Percentiles rank a stretch among this genome's conserved stretches.
These are phyloP conservation scores for Penicillium oxalicum DNA, from an alignment of 2,329 filamentous ascomycete genomes.

Conservation along the genomic window DNA sequence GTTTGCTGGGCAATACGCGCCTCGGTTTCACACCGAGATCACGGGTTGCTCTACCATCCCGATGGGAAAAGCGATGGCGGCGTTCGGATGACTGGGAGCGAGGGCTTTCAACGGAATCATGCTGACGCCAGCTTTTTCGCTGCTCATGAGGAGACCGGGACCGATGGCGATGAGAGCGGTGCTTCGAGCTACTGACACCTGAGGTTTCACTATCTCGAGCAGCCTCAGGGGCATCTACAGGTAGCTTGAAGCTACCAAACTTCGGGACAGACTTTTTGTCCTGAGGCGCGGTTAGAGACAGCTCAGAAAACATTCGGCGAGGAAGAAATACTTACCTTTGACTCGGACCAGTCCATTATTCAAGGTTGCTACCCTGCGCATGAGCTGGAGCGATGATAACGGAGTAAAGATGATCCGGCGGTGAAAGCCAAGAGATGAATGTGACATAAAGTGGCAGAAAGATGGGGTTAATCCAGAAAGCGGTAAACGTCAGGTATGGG, in stretches of 20 bases:
- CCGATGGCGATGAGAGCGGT: slow-evolving; percentile 16
- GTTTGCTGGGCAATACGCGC: not conserved
- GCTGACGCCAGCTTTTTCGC: slow-evolving; percentile 8
- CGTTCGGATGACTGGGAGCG: not conserved
- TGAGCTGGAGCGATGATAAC: slow-evolving; percentile 8
- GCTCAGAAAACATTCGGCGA: not conserved
- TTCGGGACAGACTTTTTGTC: slow-evolving; percentile 53
- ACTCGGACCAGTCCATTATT: slow-evolving; percentile 34
- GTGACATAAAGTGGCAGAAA: not conserved
- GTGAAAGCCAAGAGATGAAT: slow-evolving; percentile 5
- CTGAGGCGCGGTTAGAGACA: slow-evolving; percentile 14
- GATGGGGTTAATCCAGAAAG: not conserved
- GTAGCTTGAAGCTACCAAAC: slow-evolving; percentile 68
- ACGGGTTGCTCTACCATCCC: not conserved
- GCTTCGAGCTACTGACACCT: slow-evolving; percentile 16
- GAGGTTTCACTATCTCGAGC: slow-evolving; percentile 17
- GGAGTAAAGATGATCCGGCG: slow-evolving; percentile 22
- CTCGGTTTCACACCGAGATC: not conserved
- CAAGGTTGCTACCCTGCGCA: slow-evolving; percentile 7
- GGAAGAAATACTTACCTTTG: slow-evolving; percentile 26
- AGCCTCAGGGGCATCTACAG: slow-evolving; percentile 23
- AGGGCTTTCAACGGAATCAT: not conserved
- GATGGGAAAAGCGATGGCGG: not conserved
- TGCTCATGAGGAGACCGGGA: slow-evolving; percentile 20
- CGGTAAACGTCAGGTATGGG: not conserved